Percentiles rank a stretch among this genome's conserved stretches.
These are phyloP conservation scores for Coemansia sp. DNA, from an alignment of 192 early-diverging fungal genomes.

Conservation along the genomic window DNA sequence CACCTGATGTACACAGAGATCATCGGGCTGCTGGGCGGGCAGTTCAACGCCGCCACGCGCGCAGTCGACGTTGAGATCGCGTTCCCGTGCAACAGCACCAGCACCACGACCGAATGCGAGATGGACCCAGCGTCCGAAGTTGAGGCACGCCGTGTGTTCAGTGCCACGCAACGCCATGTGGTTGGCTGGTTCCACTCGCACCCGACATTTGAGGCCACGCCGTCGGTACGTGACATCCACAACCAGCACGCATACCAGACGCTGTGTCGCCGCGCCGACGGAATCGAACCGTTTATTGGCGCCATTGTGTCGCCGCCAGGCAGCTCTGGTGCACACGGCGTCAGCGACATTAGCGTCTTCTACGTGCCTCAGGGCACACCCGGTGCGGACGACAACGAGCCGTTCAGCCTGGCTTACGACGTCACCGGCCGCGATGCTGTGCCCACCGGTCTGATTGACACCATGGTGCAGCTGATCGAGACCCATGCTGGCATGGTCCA, in stretches of 20 bases:
- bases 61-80: slow-evolving; percentile 63
- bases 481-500: slow-evolving; percentile 58
- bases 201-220: slow-evolving; percentile 87
- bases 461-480: slow-evolving; percentile 59
- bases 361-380: slow-evolving; percentile 14
- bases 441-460: slow-evolving; percentile 53
- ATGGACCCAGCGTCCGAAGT: slow-evolving; percentile 91
- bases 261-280: slow-evolving; percentile 63
- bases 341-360: slow-evolving; percentile 34
- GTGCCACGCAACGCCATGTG: slow-evolving; percentile 57
- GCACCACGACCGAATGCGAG: slow-evolving; percentile 88
- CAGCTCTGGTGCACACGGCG: slow-evolving; percentile 50
- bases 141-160: slow-evolving; percentile 75
- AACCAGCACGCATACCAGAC: slow-evolving; percentile 86
- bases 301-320: slow-evolving; percentile 82
- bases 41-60: slow-evolving; percentile 54
- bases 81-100: slow-evolving; percentile 80
- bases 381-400: background rate
- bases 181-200: slow-evolving; percentile 99
- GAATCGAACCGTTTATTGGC: slow-evolving; percentile 86
- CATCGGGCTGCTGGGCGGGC: slow-evolving; percentile 89
- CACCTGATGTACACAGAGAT: slow-evolving; percentile 90
- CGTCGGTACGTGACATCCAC: slow-evolving; percentile 86
- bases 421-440: slow-evolving; percentile 56
- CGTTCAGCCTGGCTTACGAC: slow-evolving; percentile 20